These are phyloP conservation scores for Cordyceps cicadae DNA, from an alignment of 2,329 filamentous ascomycete genomes.

Conservation along the genomic window DNA sequence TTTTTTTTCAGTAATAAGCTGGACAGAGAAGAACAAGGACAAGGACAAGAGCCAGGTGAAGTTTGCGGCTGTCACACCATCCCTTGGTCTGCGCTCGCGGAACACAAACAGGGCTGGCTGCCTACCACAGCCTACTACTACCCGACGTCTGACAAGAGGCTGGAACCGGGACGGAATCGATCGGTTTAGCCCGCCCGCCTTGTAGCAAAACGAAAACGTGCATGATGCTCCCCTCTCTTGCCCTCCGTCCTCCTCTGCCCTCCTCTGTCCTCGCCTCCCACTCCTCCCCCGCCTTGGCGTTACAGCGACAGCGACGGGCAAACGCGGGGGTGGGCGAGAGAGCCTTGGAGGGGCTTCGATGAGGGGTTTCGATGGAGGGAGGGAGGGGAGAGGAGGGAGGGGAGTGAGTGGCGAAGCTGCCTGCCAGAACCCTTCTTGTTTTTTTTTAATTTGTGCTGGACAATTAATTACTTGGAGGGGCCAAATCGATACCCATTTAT, in stretches of 20 bases:
- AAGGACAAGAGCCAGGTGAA: too few species aligned
- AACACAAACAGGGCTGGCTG: not conserved
- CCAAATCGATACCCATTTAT: too few species aligned
- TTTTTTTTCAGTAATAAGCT: too few species aligned
- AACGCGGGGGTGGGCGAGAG: not conserved
- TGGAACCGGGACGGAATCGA: not conserved
- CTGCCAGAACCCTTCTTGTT: not conserved
- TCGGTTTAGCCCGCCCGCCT: not conserved
- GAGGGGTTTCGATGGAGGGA: too few species aligned
- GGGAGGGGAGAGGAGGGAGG: too few species aligned
- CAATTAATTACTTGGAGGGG: too few species aligned
- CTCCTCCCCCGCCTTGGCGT: not conserved
- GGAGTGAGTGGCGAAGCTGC: not conserved
- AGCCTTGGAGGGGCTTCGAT: too few species aligned
- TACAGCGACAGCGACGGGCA: not conserved
- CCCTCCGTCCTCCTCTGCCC: too few species aligned
- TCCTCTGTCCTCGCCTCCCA: too few species aligned
- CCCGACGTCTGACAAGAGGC: not conserved
- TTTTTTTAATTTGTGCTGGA: not conserved
- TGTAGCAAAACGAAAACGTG: not conserved
- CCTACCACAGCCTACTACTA: not conserved
- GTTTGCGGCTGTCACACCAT: too few species aligned
- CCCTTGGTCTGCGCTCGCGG: too few species aligned
- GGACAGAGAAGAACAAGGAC: too few species aligned
- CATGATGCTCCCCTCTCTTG: not conserved